These are phyloP conservation scores for Colletotrichum sp. DNA, from an alignment of 2,329 filamentous ascomycete species.

Conservation along the genomic window DNA sequence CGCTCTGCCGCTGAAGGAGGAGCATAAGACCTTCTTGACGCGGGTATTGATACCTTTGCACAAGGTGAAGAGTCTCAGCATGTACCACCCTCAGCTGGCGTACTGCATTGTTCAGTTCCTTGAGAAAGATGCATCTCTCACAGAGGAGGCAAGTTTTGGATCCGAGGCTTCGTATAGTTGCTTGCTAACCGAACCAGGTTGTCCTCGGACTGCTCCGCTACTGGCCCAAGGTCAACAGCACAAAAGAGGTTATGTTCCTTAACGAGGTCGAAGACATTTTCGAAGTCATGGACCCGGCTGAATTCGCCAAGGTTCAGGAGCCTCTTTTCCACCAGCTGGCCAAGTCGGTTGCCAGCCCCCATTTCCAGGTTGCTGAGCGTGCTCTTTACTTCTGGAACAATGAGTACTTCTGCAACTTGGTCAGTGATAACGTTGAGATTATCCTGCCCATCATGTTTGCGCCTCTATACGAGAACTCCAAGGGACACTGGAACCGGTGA, in stretches of 20 bases:
- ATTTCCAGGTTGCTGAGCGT: conserved; percentile 98
- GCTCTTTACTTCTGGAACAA: conserved; percentile 99
- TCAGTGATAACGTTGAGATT: conserved; percentile 98
- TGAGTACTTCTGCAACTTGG: conserved; percentile 98
- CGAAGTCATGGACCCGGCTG: conserved; percentile 98
- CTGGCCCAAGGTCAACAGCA: conserved; percentile 99
- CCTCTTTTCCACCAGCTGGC: conserved; percentile 96
- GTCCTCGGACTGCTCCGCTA: conserved; percentile 93
- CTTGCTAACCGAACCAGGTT: conserved; percentile 61
- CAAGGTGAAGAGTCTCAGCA: conserved; percentile 98
- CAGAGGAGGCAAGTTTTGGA: conserved; percentile 77
- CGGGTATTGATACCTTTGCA: conserved; percentile 91
- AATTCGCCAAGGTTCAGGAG: conserved; percentile 98
- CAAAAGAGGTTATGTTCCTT: conserved; percentile 99
- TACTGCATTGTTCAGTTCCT: conserved; percentile 99
- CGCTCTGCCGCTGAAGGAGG: conserved; percentile 93
- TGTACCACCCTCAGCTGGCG: conserved; percentile 98
- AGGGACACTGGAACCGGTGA: conserved; percentile 98
- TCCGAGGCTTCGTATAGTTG: neutral
- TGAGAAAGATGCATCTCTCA: conserved; percentile 95
- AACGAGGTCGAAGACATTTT: conserved; percentile 99
- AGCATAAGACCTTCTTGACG: conserved; percentile 97
- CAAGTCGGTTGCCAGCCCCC: conserved; percentile 96
- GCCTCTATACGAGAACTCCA: conserved; percentile 97
- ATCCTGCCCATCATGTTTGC: conserved; percentile 99